Evolutionary conservation across 129 eudicot species (phyloP).

Genomic region (Rutidosis leptorrhynchoides): DNA sequence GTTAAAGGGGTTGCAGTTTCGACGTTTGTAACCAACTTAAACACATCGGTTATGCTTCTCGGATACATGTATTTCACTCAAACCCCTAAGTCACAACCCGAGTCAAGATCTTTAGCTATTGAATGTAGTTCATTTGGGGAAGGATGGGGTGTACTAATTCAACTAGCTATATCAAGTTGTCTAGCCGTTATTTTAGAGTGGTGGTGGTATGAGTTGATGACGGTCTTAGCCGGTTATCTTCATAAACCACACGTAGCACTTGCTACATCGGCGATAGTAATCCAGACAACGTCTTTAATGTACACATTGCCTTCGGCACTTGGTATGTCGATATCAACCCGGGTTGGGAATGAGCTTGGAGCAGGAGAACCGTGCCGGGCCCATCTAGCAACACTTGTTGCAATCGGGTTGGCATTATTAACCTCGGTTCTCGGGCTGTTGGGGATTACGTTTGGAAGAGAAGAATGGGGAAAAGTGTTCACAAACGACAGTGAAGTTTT

Average conservation of each 20-base stretch:
- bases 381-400: constrained; percentile 62
- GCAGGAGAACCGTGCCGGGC: constrained; percentile 81
- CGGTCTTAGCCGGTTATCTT: constrained; percentile 84
- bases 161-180: constrained; percentile 87
- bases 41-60: constrained; percentile 49
- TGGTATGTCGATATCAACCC: constrained; percentile 76
- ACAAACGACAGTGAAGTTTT: constrained; percentile 74
- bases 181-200: constrained; percentile 83
- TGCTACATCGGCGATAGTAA: constrained; percentile 93
- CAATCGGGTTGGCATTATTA: constrained; percentile 58
- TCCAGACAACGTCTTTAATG: constrained; percentile 93
- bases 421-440: constrained; percentile 69
- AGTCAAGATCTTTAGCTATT: constrained; percentile 17
- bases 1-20: constrained; percentile 81
- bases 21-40: constrained; percentile 61
- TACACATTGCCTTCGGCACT: constrained; percentile 92
- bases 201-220: constrained; percentile 99
- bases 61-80: constrained; percentile 50
- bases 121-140: constrained; percentile 38
- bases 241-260: constrained; percentile 66
- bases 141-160: constrained; percentile 68
- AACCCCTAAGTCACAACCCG: constrained; percentile 34
- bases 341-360: constrained; percentile 95
- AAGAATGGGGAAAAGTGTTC: constrained; percentile 77
- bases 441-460: constrained; percentile 73